Evolutionary conservation across 1,139 yeast species (phyloP).

Genomic region (Candida sp.): DNA sequence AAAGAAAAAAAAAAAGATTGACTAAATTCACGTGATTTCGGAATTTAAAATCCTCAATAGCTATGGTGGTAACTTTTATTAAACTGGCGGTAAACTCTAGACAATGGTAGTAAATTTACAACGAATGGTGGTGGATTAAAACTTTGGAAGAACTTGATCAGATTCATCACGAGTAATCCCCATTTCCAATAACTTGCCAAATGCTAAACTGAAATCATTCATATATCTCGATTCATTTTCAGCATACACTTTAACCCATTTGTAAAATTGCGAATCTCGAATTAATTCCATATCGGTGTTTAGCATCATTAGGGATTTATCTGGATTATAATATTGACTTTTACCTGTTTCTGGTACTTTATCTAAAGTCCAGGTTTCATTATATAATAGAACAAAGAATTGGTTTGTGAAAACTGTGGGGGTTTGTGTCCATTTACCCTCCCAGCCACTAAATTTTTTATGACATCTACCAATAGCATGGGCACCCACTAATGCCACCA

Average conservation of each 20-base stretch:
- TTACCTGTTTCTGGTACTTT: conserved; percentile 39
- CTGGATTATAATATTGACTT: conserved; percentile 32
- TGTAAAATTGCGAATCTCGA: conserved; percentile 43
- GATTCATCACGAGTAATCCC: conserved; percentile 33
- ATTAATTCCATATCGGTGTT: conserved; percentile 60
- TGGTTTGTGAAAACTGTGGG: conserved; percentile 36
- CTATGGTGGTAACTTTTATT: too few species aligned
- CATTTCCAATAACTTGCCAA: conserved; percentile 54
- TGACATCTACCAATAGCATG: conserved; percentile 69
- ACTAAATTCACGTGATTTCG: too few species aligned
- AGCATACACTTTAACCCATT: conserved; percentile 54
- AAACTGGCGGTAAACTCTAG: too few species aligned
- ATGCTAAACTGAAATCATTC: conserved; percentile 51
- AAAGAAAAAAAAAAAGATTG: too few species aligned
- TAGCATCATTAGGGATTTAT: conserved; percentile 56
- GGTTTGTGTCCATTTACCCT: conserved; percentile 38
- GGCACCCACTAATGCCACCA: conserved; percentile 62
- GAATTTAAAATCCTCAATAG: too few species aligned
- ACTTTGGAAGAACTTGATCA: conserved; percentile 12
- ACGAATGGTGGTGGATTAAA: too few species aligned
- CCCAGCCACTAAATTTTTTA: conserved; percentile 43
- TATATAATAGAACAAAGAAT: conserved; percentile 26
- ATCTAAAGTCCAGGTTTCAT: conserved; percentile 29
- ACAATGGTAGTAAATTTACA: too few species aligned
- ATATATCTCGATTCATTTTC: conserved; percentile 48